Conservation (phyloP, 345 rosid species). For the Pistacia vera region DNA sequence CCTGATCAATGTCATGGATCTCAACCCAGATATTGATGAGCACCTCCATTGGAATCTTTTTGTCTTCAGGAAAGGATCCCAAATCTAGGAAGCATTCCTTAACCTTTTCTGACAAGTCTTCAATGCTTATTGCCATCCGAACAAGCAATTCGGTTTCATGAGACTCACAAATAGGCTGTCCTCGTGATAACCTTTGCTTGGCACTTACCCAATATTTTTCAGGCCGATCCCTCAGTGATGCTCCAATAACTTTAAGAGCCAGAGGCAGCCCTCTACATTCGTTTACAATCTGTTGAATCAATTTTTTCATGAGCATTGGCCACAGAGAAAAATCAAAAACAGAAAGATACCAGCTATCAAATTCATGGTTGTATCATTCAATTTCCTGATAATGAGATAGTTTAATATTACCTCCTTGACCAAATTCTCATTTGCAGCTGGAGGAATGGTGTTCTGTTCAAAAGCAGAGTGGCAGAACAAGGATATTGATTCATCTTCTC, state of each 20-base stretch:
- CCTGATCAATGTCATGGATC: constrained; percentile 58
- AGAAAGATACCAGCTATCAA: background rate
- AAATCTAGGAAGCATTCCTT: constrained; percentile 86
- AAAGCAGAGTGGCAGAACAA: constrained; percentile 82
- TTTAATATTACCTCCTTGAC: constrained; percentile 62
- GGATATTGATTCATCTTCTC: constrained; percentile 60
- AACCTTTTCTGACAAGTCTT: constrained; percentile 47
- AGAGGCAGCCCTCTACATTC: constrained; percentile 94
- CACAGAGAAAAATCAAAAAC: background rate
- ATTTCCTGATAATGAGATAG: constrained; percentile 5
- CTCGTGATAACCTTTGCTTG: constrained; percentile 53
- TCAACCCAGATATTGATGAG: constrained; percentile 92
- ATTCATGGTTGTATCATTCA: background rate
- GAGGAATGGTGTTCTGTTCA: constrained; percentile 63
- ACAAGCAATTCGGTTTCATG: constrained; percentile 70
- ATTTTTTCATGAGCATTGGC: constrained; percentile 6
- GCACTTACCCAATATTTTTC: constrained; percentile 80
- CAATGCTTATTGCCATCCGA: constrained; percentile 75
- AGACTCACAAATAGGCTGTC: constrained; percentile 76
- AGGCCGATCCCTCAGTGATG: constrained; percentile 61
- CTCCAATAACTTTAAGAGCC: constrained; percentile 95
- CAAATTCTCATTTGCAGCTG: constrained; percentile 42
- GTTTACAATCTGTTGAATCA: constrained; percentile 54
- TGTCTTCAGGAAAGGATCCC: constrained; percentile 98
- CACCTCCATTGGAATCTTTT: constrained; percentile 80